Evolutionary conservation across 2,329 filamentous ascomycete genomes (phyloP), one percentile per base, ranked within the genome.

Genomic region (Cordyceps javanica): DNA sequence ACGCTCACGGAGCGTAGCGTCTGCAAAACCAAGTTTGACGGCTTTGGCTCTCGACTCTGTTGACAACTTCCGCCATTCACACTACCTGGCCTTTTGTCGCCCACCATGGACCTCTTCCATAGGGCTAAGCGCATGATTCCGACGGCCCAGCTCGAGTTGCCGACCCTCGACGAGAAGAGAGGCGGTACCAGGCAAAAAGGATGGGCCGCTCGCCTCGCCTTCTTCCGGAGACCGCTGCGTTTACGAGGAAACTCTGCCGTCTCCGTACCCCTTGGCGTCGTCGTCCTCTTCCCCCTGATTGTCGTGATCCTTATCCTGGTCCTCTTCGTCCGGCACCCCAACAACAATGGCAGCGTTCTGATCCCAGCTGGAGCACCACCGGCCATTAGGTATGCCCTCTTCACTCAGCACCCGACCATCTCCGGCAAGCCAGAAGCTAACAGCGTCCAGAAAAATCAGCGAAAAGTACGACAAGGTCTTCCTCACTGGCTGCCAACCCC

Each of bases 381-480:
- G 41, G 85, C 89, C 50, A 96, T 97, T 74, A 87, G 92, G 91
- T 95, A 82, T 60, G 83, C 16, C 19, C 32, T 26, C 26, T 11
- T 3, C 8, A 21, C 36, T 9, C 8, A 59, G 45, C n/a, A 34
- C 30, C 36, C 11, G 38, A 11, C 23, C 16, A 5, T 21, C 23
- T n/a, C 23, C 11, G n/a, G 26, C 28, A 19, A 32, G 21, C 9
- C 14, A 21, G 2, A 32, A 8, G n/a, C 51, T 51, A 34, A 51
- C 39, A 23, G 2, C 21, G 38, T 63, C 67, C 69, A 96, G 92
- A 65, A 93, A 91, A 84, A 99, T 99, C 67, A 96, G 89, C 75
- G 94, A 97, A 75, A 90, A 95, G 68, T 85, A 97, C 74, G 94
- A 99, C 75, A 96, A 96, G 74, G 91, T 97, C 53, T 99, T 99